These are phyloP conservation scores for Malus hybrid DNA, from an alignment of 331 rosid species.

Conservation along the genomic window DNA sequence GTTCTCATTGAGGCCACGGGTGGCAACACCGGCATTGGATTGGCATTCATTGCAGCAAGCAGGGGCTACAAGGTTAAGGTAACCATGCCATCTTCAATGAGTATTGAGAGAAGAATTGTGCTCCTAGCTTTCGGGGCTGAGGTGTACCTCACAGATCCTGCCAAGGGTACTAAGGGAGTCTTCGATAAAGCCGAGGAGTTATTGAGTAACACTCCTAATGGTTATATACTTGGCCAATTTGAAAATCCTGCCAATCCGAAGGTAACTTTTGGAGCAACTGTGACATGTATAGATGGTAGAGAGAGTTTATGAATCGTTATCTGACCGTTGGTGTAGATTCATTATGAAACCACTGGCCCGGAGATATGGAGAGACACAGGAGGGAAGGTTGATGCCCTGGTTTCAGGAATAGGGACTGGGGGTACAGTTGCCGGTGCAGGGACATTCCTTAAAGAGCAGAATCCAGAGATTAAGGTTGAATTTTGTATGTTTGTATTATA, in stretches of 20 bases:
- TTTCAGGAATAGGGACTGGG: slow-evolving; percentile 85
- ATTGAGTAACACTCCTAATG: slow-evolving; percentile 35
- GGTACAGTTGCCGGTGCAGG: slow-evolving; percentile 74
- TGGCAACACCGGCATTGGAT: slow-evolving; percentile 85
- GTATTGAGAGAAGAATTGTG: slow-evolving; percentile 67
- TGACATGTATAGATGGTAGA: neutral
- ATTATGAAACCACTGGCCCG: slow-evolving; percentile 90
- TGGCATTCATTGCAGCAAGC: slow-evolving; percentile 68
- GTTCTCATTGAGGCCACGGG: slow-evolving; percentile 67
- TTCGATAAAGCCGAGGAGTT: slow-evolving; percentile 52
- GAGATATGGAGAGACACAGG: slow-evolving; percentile 88
- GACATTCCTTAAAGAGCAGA: slow-evolving; percentile 67
- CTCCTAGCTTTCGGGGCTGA: slow-evolving; percentile 79
- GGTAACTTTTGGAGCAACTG: slow-evolving; percentile 25
- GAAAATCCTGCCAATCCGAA: slow-evolving; percentile 65
- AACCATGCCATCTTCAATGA: slow-evolving; percentile 50
- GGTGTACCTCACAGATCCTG: slow-evolving; percentile 56
- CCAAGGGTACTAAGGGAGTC: slow-evolving; percentile 42
- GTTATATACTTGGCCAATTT: slow-evolving; percentile 50
- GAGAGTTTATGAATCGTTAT: neutral
- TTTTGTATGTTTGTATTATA: neutral
- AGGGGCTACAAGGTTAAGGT: slow-evolving; percentile 64
- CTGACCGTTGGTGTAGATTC: slow-evolving; percentile 37
- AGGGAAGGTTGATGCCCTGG: slow-evolving; percentile 65
- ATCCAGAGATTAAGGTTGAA: slow-evolving; percentile 67